Conservation (phyloP, 331 rosid species). For the Quercus tomentella region DNA sequence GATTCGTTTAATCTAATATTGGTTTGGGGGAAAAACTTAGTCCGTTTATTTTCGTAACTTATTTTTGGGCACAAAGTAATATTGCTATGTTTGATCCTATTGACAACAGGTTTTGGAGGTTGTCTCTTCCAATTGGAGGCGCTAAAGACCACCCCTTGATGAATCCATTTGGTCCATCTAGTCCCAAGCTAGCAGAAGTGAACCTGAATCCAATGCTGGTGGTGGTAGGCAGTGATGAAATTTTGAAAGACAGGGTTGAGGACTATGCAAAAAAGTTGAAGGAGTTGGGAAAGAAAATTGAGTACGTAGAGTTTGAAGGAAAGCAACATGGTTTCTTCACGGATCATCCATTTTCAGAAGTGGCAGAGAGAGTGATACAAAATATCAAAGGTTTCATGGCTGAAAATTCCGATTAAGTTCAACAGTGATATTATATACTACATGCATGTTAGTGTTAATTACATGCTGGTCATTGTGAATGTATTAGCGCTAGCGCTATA, state of each 20-base stretch:
- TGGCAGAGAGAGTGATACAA: slow-evolving; percentile 34
- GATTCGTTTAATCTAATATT: too few relatives aligned
- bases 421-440: too few relatives aligned
- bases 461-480: too few relatives aligned
- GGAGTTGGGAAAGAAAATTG: slow-evolving; percentile 46
- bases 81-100: neutral
- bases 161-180: slow-evolving; percentile 64
- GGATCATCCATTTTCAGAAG: slow-evolving; percentile 45
- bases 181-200: slow-evolving; percentile 40
- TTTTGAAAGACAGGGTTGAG: slow-evolving; percentile 68
- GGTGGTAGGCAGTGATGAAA: slow-evolving; percentile 62
- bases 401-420: slow-evolving; percentile 21
- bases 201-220: slow-evolving; percentile 61
- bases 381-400: slow-evolving; percentile 48
- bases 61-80: too few relatives aligned
- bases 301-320: slow-evolving; percentile 67
- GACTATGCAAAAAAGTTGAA: slow-evolving; percentile 46
- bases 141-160: slow-evolving; percentile 69
- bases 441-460: too few relatives aligned
- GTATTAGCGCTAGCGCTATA: too few relatives aligned
- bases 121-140: slow-evolving; percentile 59
- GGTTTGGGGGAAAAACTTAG: too few relatives aligned
- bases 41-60: too few relatives aligned
- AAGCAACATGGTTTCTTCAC: slow-evolving; percentile 76
- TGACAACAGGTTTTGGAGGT: slow-evolving; percentile 76